These are phyloP conservation scores for Neofusicoccum kwambonambiense DNA, from an alignment of 2,329 filamentous ascomycete species.

Conservation along the genomic window DNA sequence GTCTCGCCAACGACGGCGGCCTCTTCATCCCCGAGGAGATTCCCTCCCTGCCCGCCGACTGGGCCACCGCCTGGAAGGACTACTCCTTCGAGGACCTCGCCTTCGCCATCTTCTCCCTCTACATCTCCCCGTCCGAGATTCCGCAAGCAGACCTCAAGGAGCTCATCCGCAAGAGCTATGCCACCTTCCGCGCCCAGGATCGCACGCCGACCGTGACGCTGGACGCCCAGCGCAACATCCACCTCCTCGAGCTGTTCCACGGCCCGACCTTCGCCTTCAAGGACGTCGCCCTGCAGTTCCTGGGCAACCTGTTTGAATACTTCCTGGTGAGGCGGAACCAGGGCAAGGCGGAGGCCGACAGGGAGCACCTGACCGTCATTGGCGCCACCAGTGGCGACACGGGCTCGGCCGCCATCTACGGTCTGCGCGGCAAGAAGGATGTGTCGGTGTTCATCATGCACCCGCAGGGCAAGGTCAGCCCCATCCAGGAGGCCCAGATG, in stretches of 20 bases:
- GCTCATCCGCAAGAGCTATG: constrained; percentile 82
- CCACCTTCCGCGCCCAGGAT: constrained; percentile 78
- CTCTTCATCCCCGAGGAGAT: constrained; percentile 86
- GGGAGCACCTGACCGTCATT: constrained; percentile 42
- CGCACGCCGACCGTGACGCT: constrained; percentile 79
- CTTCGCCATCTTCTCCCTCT: constrained; percentile 80
- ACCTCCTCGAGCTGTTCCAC: constrained; percentile 93
- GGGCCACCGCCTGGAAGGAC: constrained; percentile 71
- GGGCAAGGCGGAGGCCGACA: constrained; percentile 67
- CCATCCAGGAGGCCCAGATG: constrained; percentile 96
- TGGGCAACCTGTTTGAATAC: constrained; percentile 95
- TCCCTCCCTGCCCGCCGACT: constrained; percentile 62
- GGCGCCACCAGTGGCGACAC: constrained; percentile 56
- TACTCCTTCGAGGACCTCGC: constrained; percentile 79
- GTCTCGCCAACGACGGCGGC: constrained; percentile 80
- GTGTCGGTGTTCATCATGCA: constrained; percentile 94
- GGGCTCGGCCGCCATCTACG: constrained; percentile 93
- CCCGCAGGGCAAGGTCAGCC: constrained; percentile 85
- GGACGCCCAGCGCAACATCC: constrained; percentile 67
- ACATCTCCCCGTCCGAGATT: constrained; percentile 82
- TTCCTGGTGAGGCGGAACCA: constrained; percentile 73
- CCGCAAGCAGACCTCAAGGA: constrained; percentile 74
- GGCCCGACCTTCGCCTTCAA: constrained; percentile 93
- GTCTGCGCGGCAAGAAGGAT: constrained; percentile 91
- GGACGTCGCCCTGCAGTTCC: constrained; percentile 87